Percentiles rank a stretch among this genome's conserved stretches.
phyloP scores from a whole-genome alignment of 2,329 filamentous ascomycete species.

The Neoascochyta sp. region DNA sequence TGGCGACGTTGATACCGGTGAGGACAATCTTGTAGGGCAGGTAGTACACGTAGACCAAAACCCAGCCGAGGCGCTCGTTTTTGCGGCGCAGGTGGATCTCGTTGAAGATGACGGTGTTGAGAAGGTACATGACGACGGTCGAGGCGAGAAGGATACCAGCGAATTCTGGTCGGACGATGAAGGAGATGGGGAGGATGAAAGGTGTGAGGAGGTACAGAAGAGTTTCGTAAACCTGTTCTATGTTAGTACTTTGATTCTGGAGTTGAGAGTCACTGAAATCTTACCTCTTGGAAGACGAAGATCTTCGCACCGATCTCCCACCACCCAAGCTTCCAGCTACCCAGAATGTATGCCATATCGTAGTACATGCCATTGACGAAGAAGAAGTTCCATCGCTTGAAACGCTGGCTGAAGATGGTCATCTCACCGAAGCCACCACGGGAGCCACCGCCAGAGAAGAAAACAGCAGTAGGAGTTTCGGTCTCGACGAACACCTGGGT shows the following conservation, averaged over 20 bases:
- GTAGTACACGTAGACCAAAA: conserved; percentile 43
- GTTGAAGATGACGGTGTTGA: conserved; percentile 48
- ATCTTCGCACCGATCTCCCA: conserved; percentile 51
- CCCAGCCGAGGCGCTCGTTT: conserved; percentile 43
- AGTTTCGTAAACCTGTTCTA: conserved; percentile 47
- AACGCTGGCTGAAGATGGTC: conserved; percentile 52
- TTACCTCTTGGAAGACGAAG: conserved; percentile 50
- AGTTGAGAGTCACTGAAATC: no score
- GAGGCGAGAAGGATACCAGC: conserved; percentile 38
- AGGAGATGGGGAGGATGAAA: conserved; percentile 46
- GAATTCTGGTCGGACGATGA: conserved; percentile 43
- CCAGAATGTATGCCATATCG: conserved; percentile 47
- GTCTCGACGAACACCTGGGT: conserved; percentile 52
- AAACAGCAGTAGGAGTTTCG: conserved; percentile 46
- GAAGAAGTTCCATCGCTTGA: conserved; percentile 53
- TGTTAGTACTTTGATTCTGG: conserved; percentile 13
- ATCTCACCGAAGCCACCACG: conserved; percentile 52
- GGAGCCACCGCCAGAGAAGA: conserved; percentile 39
- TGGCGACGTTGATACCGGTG: conserved; percentile 44
- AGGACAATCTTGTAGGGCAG: conserved; percentile 46
- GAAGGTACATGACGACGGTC: conserved; percentile 44
- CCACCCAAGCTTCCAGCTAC: conserved; percentile 48
- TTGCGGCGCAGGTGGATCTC: conserved; percentile 47
- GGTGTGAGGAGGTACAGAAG: conserved; percentile 46
- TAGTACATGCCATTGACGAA: conserved; percentile 50